Percentiles rank a stretch among this genome's conserved stretches.
phyloP scores from a whole-genome alignment of 1,284 basidiomycete genomes.

The Trichosporon faecale region DNA sequence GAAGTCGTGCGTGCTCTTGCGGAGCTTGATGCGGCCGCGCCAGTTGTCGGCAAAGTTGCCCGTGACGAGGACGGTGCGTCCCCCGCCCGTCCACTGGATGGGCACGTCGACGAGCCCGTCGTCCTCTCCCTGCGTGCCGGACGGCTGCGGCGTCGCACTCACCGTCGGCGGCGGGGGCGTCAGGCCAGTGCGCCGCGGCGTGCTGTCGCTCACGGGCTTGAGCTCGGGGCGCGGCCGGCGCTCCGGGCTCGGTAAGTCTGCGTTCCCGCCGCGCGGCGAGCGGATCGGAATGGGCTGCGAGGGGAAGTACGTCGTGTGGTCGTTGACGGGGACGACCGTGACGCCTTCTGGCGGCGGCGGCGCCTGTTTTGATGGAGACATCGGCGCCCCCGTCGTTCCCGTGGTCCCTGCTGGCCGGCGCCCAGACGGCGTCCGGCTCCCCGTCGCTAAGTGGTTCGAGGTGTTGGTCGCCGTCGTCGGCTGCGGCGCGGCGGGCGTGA shows the following conservation, averaged over 20 bases:
- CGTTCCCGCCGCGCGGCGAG: constrained; percentile 18
- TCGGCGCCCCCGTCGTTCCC: neutral
- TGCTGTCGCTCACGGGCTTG: constrained; percentile 18
- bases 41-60: constrained; percentile 61
- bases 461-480: constrained; percentile 45
- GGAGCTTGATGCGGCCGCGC: constrained; percentile 57
- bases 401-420: neutral
- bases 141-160: constrained; percentile 34
- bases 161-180: constrained; percentile 36
- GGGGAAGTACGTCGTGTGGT: constrained; percentile 23
- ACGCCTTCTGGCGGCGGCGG: constrained; percentile 13
- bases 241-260: constrained; percentile 9
- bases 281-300: constrained; percentile 28
- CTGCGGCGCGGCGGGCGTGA: constrained; percentile 47
- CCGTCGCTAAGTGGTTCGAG: constrained; percentile 34
- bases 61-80: constrained; percentile 57
- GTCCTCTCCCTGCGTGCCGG: constrained; percentile 11
- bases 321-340: constrained; percentile 27
- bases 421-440: constrained; percentile 6
- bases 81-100: constrained; percentile 52
- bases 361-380: neutral
- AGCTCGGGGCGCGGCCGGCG: constrained; percentile 23
- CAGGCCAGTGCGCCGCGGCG: constrained; percentile 24
- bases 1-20: constrained; percentile 55
- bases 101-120: constrained; percentile 47